Conservation (phyloP, 306 rosid species). For the Quercus rubra region DNA sequence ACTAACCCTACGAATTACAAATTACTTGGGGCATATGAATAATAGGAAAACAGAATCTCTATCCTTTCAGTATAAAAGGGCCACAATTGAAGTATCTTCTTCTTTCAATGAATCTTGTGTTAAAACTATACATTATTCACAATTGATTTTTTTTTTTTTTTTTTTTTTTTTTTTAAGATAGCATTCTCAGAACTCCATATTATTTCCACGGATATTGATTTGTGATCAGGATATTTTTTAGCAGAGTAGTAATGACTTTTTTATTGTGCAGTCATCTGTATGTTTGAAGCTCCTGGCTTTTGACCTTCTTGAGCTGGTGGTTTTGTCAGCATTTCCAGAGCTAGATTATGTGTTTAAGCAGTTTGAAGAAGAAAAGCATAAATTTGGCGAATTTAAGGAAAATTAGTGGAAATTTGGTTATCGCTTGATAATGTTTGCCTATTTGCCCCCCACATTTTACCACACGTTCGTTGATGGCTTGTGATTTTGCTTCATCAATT, state of each 20-base stretch:
- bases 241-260: neutral
- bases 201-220: neutral
- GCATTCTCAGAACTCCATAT: neutral
- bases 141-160: too few species aligned
- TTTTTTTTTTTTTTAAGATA: too few species aligned
- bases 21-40: neutral
- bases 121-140: too few species aligned
- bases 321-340: slow-evolving; percentile 78
- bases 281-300: slow-evolving; percentile 82
- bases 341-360: slow-evolving; percentile 61
- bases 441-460: neutral
- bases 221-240: neutral
- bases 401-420: neutral
- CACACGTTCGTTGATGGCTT: slow-evolving; percentile 15
- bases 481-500: neutral
- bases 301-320: slow-evolving; percentile 78
- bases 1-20: too few species aligned
- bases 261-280: slow-evolving; percentile 70
- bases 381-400: slow-evolving; percentile 51
- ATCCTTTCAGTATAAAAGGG: neutral
- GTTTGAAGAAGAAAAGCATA: slow-evolving; percentile 71
- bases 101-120: neutral
- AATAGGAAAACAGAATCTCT: neutral
- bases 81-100: neutral
- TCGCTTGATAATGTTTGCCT: neutral